phyloP scores from a whole-genome alignment of 2,329 filamentous ascomycete genomes.

The Penicillium sp. region DNA sequence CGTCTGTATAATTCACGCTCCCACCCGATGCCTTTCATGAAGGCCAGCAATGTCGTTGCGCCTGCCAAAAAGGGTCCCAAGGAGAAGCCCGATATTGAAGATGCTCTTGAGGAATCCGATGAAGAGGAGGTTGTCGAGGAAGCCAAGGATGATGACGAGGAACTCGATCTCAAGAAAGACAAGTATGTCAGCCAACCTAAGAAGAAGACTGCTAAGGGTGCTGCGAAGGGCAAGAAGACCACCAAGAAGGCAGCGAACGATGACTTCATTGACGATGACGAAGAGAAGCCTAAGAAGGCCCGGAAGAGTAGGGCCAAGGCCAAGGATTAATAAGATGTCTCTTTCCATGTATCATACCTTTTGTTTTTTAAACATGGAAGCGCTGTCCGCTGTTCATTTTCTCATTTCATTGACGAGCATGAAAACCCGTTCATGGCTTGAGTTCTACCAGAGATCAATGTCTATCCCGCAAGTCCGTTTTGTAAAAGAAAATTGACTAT shows the following conservation, averaged over 20 bases:
- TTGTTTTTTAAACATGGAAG: neutral
- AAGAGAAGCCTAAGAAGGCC: slow-evolving; percentile 57
- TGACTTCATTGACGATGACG: slow-evolving; percentile 48
- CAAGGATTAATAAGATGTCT: neutral
- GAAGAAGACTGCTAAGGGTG: slow-evolving; percentile 45
- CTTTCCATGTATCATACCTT: neutral
- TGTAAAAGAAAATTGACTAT: neutral
- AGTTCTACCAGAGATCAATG: neutral
- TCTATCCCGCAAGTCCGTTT: neutral
- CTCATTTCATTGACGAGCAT: neutral
- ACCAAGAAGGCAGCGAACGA: slow-evolving; percentile 39
- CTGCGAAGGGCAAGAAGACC: slow-evolving; percentile 36
- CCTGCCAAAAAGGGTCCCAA: slow-evolving; percentile 66
- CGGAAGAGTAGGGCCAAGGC: slow-evolving; percentile 22
- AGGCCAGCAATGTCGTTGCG: slow-evolving; percentile 73
- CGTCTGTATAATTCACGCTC: slow-evolving; percentile 82
- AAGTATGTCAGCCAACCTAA: slow-evolving; percentile 93
- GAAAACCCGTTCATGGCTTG: neutral
- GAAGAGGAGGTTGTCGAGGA: slow-evolving; percentile 61
- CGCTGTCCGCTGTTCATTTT: neutral
- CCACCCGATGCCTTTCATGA: slow-evolving; percentile 95
- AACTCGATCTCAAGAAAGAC: slow-evolving; percentile 80
- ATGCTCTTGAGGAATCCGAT: slow-evolving; percentile 91
- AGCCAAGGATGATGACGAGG: slow-evolving; percentile 66
- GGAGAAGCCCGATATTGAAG: slow-evolving; percentile 89